Base-by-base conservation (phyloP, 2,329 filamentous ascomycete species). In the Fusarium redolens region DNA sequence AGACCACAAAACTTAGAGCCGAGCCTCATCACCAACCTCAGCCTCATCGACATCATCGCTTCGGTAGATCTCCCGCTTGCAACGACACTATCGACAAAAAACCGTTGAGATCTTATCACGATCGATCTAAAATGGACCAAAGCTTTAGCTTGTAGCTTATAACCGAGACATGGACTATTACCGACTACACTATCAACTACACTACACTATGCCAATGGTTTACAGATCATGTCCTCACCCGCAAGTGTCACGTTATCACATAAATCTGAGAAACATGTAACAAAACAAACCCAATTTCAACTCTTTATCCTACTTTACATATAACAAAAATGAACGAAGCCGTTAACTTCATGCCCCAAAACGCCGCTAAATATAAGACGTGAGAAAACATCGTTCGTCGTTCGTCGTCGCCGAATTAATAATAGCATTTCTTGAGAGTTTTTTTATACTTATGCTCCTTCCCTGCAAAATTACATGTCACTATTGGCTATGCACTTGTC, bases 391-490 rank as follows among this genome's bases (percentile, higher is more conserved):
- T 28, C 35, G 17, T 37, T 4, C n/a, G 33, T 51, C 48, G 31
- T 41, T 67, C 45, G 50, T 57, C 67, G 51, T 48, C 56, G 31
- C 50, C 22, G 40, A 52, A 69, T 69, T 64, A 61, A 59, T 17
- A 40, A 37, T 48, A 37, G 64, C 52, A 38, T 61, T 28, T 25
- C 25, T 48, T 12, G 4, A 31, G n/a, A 5, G 31, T 18, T 9
- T 44, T 44, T 30, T 57, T 33, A 43, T 50, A 44, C 60, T 69
- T 54, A 74, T 28, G 60, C 22, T 47, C 64, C 62, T 56, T 77
- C 75, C 58, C 73, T 78, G 69, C 17, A 51, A 22, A 25, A 40
- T 61, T 51, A 69, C 74, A 76, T 76, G 74, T 78, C 73, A 78
- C 76, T 78, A 76, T 71, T 66, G 63, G 58, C 75, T 69, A 76